A percentile compares a stretch with the other conserved stretches of the same genome.
These are phyloP conservation scores for Bipolaris victoriae DNA, from an alignment of 2,329 filamentous ascomycete genomes.

Conservation along the genomic window DNA sequence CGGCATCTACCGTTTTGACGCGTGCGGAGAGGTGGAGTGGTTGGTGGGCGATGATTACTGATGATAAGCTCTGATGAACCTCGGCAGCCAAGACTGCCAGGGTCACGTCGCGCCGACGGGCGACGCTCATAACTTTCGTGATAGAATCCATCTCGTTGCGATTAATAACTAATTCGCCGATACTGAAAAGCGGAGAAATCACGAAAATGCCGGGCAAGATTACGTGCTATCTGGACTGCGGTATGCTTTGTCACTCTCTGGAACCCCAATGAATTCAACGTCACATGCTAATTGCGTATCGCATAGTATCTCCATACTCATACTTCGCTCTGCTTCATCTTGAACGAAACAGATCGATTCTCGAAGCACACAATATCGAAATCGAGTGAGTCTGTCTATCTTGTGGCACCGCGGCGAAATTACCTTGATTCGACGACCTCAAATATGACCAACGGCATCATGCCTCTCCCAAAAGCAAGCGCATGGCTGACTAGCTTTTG, in stretches of 20 bases:
- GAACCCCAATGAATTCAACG: background rate
- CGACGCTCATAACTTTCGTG: constrained; percentile 3
- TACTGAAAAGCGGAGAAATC: background rate
- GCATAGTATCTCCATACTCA: constrained; percentile 66
- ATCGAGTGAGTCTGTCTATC: constrained; percentile 66
- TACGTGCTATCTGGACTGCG: constrained; percentile 70
- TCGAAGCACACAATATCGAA: constrained; percentile 65
- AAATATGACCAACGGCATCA: background rate
- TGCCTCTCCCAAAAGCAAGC: background rate
- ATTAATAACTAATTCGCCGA: background rate
- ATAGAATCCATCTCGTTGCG: background rate
- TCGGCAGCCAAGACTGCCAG: constrained; percentile 32
- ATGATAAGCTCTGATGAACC: constrained; percentile 23
- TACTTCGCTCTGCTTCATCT: constrained; percentile 64
- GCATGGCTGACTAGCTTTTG: constrained; percentile 14
- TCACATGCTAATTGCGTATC: constrained; percentile 20
- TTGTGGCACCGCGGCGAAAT: background rate
- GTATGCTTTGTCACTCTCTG: constrained; percentile 51
- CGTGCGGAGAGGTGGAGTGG: constrained; percentile 2
- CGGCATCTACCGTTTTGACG: constrained; percentile 5
- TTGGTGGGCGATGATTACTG: constrained; percentile 27
- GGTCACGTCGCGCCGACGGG: constrained; percentile 7
- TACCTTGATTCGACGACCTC: background rate
- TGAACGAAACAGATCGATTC: constrained; percentile 59
- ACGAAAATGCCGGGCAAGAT: constrained; percentile 65